Evolutionary conservation across 2,329 filamentous ascomycete genomes (phyloP).

Genomic region (Ilyonectria destructans): DNA sequence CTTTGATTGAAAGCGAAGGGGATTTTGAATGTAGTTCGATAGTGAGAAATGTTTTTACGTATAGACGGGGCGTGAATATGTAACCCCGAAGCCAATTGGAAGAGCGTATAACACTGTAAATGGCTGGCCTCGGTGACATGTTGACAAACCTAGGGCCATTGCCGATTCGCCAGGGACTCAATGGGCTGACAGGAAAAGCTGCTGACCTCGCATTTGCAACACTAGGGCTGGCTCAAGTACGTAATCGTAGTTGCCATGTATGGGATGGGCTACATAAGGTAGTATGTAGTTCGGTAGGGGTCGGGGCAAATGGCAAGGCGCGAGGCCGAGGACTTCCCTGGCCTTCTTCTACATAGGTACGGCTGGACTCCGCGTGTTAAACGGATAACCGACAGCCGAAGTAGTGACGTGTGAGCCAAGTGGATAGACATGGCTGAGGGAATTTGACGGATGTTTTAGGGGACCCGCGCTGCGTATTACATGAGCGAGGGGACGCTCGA

Average conservation of each 20-base stretch:
- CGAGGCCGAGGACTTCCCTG: not conserved
- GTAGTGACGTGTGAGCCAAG: not conserved
- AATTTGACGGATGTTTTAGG: not conserved
- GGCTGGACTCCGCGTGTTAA: not conserved
- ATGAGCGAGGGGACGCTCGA: not conserved
- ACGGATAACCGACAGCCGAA: not conserved
- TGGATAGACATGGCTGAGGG: slow-evolving; percentile 6
- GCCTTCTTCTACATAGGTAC: not conserved
- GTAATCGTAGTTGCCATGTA: not conserved
- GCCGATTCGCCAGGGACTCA: not conserved
- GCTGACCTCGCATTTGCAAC: not conserved
- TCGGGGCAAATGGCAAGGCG: not conserved
- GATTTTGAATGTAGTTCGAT: not conserved
- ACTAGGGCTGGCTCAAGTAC: not conserved
- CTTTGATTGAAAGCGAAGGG: not conserved
- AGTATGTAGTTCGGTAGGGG: not conserved
- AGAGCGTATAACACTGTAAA: not conserved
- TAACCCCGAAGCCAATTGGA: not conserved
- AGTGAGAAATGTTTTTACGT: no score
- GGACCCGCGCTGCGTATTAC: not conserved
- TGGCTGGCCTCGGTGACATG: not conserved
- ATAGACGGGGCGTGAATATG: not conserved
- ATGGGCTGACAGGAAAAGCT: not conserved
- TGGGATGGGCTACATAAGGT: not conserved
- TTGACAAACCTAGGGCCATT: no score